phyloP scores from a whole-genome alignment of 345 rosid species.

The Aquilaria sinensis region DNA sequence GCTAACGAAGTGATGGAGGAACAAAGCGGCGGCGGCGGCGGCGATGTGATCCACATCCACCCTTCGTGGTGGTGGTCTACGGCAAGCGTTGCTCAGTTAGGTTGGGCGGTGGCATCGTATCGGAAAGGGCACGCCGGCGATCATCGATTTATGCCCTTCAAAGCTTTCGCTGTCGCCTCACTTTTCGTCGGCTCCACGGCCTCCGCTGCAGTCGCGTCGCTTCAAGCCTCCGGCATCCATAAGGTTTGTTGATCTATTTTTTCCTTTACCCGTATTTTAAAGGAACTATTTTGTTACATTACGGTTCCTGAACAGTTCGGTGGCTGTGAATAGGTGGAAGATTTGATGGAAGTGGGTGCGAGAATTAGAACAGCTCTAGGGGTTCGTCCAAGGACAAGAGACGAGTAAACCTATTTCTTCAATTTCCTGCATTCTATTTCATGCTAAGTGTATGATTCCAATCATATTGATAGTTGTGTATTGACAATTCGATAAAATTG shows the following conservation, averaged over 20 bases:
- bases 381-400: conserved; percentile 18
- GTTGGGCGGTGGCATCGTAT: conserved; percentile 27
- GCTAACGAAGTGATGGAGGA: conserved; percentile 1
- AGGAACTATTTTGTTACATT: background rate
- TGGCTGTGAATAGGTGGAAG: conserved; percentile 31
- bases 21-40: conserved; percentile 13
- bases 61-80: conserved; percentile 33
- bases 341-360: conserved; percentile 36
- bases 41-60: conserved; percentile 3
- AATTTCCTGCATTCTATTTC: background rate
- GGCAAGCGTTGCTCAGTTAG: conserved; percentile 33
- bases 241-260: conserved; percentile 9
- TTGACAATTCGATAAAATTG: too few species aligned
- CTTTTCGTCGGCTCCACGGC: conserved; percentile 39
- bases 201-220: conserved; percentile 25
- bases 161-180: conserved; percentile 40
- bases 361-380: conserved; percentile 33
- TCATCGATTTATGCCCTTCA: conserved; percentile 29
- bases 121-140: conserved; percentile 30
- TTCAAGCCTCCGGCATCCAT: conserved; percentile 35
- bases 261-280: background rate
- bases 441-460: background rate
- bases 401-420: conserved; percentile 14
- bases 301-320: too few species aligned
- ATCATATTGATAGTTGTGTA: too few species aligned